Percentiles rank a stretch among this genome's conserved stretches.
phyloP scores from a whole-genome alignment of 2,329 filamentous ascomycete species.

The Trichoderma lentiforme region DNA sequence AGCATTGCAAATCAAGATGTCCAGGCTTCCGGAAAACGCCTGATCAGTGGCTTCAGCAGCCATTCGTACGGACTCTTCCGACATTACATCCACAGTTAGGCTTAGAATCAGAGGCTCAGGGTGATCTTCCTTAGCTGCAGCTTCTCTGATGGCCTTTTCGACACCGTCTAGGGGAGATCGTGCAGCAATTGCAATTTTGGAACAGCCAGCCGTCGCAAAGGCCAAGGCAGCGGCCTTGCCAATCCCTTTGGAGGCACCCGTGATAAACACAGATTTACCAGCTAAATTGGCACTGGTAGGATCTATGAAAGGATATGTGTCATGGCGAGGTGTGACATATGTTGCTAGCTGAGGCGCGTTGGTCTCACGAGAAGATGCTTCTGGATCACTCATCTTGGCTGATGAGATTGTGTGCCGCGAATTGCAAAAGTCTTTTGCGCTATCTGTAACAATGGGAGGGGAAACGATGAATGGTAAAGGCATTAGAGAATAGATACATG shows the following conservation, averaged over 20 bases:
- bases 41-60: slow-evolving; percentile 29
- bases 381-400: neutral
- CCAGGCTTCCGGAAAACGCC: slow-evolving; percentile 32
- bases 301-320: slow-evolving; percentile 53
- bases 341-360: neutral
- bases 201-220: slow-evolving; percentile 52
- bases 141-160: slow-evolving; percentile 34
- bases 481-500: neutral
- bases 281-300: slow-evolving; percentile 34
- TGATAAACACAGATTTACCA: slow-evolving; percentile 46
- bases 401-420: neutral
- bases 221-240: slow-evolving; percentile 52
- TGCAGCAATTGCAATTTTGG: slow-evolving; percentile 51
- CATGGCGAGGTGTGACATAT: slow-evolving; percentile 23
- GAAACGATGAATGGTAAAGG: neutral
- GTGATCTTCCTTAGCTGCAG: slow-evolving; percentile 18
- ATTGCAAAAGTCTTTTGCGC: neutral
- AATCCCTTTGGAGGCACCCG: slow-evolving; percentile 53
- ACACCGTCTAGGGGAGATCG: slow-evolving; percentile 44
- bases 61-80: slow-evolving; percentile 31
- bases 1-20: slow-evolving; percentile 44
- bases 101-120: slow-evolving; percentile 36
- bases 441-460: neutral
- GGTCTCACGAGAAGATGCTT: neutral
- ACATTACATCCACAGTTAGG: slow-evolving; percentile 39